phyloP scores from a whole-genome alignment of 2,329 filamentous ascomycete genomes.

The Ilyonectria robusta region DNA sequence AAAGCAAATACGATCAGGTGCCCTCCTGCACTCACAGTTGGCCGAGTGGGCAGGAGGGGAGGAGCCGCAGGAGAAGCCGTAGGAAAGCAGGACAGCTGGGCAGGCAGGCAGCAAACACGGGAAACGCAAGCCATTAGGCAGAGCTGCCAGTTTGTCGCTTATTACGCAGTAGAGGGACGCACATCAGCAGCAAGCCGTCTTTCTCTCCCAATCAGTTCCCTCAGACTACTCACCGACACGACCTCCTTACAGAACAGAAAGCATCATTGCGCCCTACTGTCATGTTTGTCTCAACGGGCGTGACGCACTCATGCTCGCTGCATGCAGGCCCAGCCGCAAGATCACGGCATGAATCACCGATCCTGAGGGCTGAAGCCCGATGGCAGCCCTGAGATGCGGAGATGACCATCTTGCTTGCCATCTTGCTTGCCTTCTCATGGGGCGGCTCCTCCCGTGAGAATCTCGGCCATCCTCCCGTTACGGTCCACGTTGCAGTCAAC shows the following conservation, averaged over 20 bases:
- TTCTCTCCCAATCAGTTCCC: constrained; percentile 10
- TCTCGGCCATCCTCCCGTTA: constrained; percentile 1
- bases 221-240: constrained; percentile 11
- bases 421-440: background rate
- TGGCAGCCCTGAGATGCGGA: constrained; percentile 20
- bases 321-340: constrained; percentile 20
- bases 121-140: background rate
- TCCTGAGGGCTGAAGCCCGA: constrained; percentile 16
- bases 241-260: background rate
- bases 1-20: constrained; percentile 35
- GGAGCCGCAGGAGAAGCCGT: background rate
- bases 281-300: constrained; percentile 5
- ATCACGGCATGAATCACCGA: constrained; percentile 11
- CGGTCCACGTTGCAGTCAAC: background rate
- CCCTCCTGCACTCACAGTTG: constrained; percentile 19
- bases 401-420: constrained; percentile 6
- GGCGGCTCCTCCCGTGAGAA: constrained; percentile 1
- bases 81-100: background rate
- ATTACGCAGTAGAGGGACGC: background rate
- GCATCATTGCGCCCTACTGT: background rate
- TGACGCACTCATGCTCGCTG: constrained; percentile 14
- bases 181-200: background rate
- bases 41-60: constrained; percentile 6
- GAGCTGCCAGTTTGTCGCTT: background rate
- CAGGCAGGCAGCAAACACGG: background rate